Evolutionary conservation across 805 yeast species (phyloP), one percentile per base, ranked within the genome.

Genomic region (Saccharomycopsis olivae): DNA sequence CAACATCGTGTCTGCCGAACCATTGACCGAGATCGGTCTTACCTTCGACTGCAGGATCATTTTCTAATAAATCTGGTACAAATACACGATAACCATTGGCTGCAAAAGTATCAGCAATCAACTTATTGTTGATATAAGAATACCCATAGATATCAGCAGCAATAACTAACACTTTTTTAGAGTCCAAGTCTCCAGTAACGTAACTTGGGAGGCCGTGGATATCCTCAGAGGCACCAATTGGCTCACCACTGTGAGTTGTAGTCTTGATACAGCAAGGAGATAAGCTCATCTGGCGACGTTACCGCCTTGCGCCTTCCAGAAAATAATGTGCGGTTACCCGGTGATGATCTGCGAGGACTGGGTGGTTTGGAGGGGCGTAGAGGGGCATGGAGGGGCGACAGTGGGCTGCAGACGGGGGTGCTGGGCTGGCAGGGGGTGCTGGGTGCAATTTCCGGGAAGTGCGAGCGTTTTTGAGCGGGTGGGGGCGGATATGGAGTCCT

Each of bases 81-180:
- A 78, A 63, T 1, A 80, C 88, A 33, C 68, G 71, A 60, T 68
- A 84, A 17, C 85, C 84, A 6, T 56, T 55, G 36, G 58, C 58
- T 33, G 88, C 82, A 46, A 81, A 71, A 39, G 64, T 60, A 53
- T 80, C 87, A 13, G 87, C 89, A 46, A 75, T 55, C 49, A 87
- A 64, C 50, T 68, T 59, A 25, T 59, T 59, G 57, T 87, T 86
- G 54, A 63, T 64, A 53, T 65, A 67, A 33, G 62, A 61, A 54
- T 69, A 60, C 27, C 96, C 95, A 46, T 56, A 73, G 35, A 86
- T 62, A 54, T 87, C 96, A 33, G 92, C 68, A 30, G 78, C 45
- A 33, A 85, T 68, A 20, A 85, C 73, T 17, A 84, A 57, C 33
- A 76, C 64, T 23, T 21, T 33, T 15, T 33, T 33, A 3, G 49